A percentile compares a stretch with the other conserved stretches of the same genome.
Evolutionary conservation across 2,329 filamentous ascomycete genomes (phyloP).

Genomic region (Aspergillus quadricinctus): DNA sequence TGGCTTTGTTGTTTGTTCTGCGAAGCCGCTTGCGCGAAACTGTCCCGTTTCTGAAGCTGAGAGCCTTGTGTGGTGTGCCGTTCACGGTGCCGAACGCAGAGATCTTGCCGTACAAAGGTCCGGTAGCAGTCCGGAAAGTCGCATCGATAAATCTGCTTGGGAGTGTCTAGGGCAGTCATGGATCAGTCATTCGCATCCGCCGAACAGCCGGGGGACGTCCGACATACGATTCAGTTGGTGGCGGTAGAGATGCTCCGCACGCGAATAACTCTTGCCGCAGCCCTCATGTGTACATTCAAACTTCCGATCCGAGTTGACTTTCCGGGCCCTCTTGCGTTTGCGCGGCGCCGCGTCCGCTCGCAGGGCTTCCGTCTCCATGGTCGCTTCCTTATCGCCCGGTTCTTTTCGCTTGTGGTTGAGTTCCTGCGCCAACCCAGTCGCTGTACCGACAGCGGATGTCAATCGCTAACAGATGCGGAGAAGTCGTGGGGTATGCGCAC

Average conservation of each 20-base stretch:
- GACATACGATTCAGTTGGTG: conserved; percentile 80
- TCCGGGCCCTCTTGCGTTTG: conserved; percentile 35
- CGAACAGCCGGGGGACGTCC: not conserved
- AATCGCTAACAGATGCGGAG: conserved; percentile 2
- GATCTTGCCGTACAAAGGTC: conserved; percentile 87
- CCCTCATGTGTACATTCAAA: conserved; percentile 80
- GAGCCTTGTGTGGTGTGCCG: conserved; percentile 64
- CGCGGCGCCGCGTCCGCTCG: conserved; percentile 8
- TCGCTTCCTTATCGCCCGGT: conserved; percentile 3
- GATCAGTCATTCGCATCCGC: conserved; percentile 3
- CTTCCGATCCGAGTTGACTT: conserved; percentile 46
- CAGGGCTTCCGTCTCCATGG: conserved; percentile 12
- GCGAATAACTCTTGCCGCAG: conserved; percentile 72
- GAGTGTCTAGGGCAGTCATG: conserved; percentile 59
- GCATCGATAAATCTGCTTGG: conserved; percentile 92
- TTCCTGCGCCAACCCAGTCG: conserved; percentile 15
- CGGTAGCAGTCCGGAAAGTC: conserved; percentile 87
- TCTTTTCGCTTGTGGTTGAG: conserved; percentile 6
- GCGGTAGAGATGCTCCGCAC: conserved; percentile 55
- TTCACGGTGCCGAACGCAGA: conserved; percentile 80
- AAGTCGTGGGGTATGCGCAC: not conserved
- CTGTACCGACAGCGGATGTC: conserved; percentile 18
- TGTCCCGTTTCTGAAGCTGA: conserved; percentile 48
- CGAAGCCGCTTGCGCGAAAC: conserved; percentile 34
- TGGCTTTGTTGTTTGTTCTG: conserved; percentile 13